Percentiles rank a stretch among this genome's conserved stretches.
These are phyloP conservation scores for Cercospora beticola DNA, from an alignment of 2,329 filamentous ascomycete species.

Conservation along the genomic window DNA sequence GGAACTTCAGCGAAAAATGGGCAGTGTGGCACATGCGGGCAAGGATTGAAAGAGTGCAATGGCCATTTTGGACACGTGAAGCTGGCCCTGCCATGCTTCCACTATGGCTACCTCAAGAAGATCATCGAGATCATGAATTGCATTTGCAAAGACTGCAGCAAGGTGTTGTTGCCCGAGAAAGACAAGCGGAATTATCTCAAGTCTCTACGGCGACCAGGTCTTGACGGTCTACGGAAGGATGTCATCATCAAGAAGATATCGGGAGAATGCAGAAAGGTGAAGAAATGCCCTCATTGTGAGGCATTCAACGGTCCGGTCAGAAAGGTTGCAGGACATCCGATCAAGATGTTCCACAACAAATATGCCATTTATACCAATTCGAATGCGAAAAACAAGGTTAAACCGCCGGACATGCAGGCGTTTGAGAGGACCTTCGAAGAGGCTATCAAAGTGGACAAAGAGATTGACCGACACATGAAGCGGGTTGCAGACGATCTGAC, in stretches of 20 bases:
- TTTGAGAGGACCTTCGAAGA: constrained; percentile 85
- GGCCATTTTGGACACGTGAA: constrained; percentile 95
- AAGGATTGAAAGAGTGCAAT: constrained; percentile 78
- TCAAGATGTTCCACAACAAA: constrained; percentile 93
- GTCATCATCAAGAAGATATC: constrained; percentile 85
- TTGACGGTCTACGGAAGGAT: constrained; percentile 84
- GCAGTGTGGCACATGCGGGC: constrained; percentile 78
- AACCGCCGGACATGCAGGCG: constrained; percentile 75
- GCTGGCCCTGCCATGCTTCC: constrained; percentile 86
- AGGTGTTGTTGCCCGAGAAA: constrained; percentile 75
- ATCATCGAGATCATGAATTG: constrained; percentile 89
- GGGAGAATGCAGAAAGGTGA: constrained; percentile 83
- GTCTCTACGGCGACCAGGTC: constrained; percentile 73
- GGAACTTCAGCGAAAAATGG: constrained; percentile 84
- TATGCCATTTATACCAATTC: constrained; percentile 87
- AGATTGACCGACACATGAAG: constrained; percentile 85
- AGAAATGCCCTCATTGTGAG: constrained; percentile 76
- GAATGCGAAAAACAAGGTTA: constrained; percentile 77
- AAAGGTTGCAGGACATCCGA: constrained; percentile 75
- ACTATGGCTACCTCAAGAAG: constrained; percentile 93
- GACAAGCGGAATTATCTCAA: constrained; percentile 77
- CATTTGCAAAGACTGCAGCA: constrained; percentile 91
- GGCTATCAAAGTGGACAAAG: constrained; percentile 73
- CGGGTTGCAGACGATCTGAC: constrained; percentile 95
- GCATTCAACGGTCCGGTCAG: constrained; percentile 87